Conservation (phyloP, 129 eudicot species). For the Centrapalus pauciflorus region DNA sequence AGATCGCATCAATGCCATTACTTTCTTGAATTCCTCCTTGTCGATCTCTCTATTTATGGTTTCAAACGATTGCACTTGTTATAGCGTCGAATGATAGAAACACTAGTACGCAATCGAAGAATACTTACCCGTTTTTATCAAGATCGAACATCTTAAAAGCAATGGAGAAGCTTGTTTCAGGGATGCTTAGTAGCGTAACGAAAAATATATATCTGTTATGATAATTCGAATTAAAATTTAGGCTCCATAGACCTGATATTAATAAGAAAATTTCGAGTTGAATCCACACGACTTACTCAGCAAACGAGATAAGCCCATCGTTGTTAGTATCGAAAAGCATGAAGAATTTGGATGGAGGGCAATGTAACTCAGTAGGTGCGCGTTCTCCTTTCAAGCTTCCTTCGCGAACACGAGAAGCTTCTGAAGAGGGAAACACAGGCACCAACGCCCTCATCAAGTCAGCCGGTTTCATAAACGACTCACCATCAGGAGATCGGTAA, state of each 20-base stretch:
- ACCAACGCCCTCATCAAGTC: slow-evolving; percentile 94
- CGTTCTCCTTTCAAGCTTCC: slow-evolving; percentile 73
- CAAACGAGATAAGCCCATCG: slow-evolving; percentile 83
- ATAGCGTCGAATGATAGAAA: not conserved
- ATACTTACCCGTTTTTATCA: slow-evolving; percentile 62
- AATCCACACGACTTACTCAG: slow-evolving; percentile 58
- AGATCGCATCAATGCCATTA: slow-evolving; percentile 79
- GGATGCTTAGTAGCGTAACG: slow-evolving; percentile 81
- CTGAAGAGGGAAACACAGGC: slow-evolving; percentile 93
- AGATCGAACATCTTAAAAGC: slow-evolving; percentile 97
- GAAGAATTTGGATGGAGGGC: slow-evolving; percentile 74
- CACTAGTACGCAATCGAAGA: not conserved
- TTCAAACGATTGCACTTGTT: not conserved
- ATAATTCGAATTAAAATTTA: not conserved
- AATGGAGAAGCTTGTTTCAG: slow-evolving; percentile 80
- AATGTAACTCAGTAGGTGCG: slow-evolving; percentile 42
- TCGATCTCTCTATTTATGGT: slow-evolving; percentile 51
- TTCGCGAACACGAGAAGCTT: slow-evolving; percentile 59
- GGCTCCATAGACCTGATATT: not conserved
- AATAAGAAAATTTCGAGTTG: not conserved
- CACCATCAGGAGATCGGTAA: slow-evolving; percentile 41
- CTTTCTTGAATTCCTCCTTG: slow-evolving; percentile 79
- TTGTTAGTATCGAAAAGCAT: slow-evolving; percentile 88
- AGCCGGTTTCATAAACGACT: slow-evolving; percentile 75
- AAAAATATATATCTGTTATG: slow-evolving; percentile 76